A percentile compares a stretch with the other conserved stretches of the same genome.
Evolutionary conservation across 192 early-diverging fungal genomes (phyloP).

Genomic region (Linnemannia elongata): DNA sequence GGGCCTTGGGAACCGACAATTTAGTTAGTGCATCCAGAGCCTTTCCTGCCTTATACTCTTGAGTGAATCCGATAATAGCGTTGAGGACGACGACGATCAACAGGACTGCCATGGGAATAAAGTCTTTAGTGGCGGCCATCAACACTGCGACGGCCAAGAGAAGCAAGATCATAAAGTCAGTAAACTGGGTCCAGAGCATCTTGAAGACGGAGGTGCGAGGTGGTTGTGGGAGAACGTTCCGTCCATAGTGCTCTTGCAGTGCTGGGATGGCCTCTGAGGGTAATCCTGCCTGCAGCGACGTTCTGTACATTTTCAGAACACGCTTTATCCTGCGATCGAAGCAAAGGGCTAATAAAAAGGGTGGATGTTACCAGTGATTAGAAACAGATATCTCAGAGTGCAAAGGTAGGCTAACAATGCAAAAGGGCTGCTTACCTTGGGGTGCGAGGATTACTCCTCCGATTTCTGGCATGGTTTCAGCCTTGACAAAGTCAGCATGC

Average conservation of each 20-base stretch:
- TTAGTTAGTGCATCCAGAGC: constrained; percentile 84
- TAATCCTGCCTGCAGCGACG: constrained; percentile 77
- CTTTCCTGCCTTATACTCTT: constrained; percentile 96
- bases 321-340: constrained; percentile 94
- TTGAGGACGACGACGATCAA: constrained; percentile 87
- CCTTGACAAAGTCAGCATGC: constrained; percentile 58
- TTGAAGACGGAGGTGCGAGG: constrained; percentile 72
- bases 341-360: constrained; percentile 73
- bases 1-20: constrained; percentile 76
- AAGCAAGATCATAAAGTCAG: constrained; percentile 96
- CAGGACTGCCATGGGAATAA: constrained; percentile 74
- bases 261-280: constrained; percentile 66
- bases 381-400: neutral
- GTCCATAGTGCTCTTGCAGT: constrained; percentile 85
- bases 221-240: constrained; percentile 86
- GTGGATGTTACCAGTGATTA: neutral
- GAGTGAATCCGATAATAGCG: constrained; percentile 91
- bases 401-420: neutral
- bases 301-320: constrained; percentile 88
- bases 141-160: constrained; percentile 85
- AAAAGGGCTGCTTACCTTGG: constrained; percentile 58
- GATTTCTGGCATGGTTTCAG: constrained; percentile 64
- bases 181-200: constrained; percentile 90
- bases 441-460: constrained; percentile 69
- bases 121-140: constrained; percentile 88